Base-by-base conservation (phyloP, 78 protist species). In the Tieghemostelium lacteum region DNA sequence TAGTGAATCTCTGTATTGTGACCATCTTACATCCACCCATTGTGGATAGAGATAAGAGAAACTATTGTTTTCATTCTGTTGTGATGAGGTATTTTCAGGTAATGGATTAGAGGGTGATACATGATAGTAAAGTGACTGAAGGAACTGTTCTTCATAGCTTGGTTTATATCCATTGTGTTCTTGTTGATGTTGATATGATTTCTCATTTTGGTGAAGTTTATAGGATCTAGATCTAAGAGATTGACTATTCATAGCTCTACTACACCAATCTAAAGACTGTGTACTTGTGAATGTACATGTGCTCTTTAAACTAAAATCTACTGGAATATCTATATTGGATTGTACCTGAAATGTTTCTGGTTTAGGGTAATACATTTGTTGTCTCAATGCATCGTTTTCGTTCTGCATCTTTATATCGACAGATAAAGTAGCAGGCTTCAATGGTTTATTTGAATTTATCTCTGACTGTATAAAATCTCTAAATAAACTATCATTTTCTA, bases 221-320 rank as follows among this genome's bases (percentile, higher is more conserved):
- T 14, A 39, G n/a, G 76, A 49, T 24, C 20, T 28, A 20, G 62
- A 42, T 10, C 42, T 3, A 22, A 29, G 1, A 29, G 76, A 70
- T 50, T 28, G 22, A 7, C 40, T 50, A n/a, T 20, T 17, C 19
- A 14, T 36, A 7, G 76, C 52, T 29, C 62, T 12, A 50, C 64
- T 22, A 31, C 76, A 70, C 76, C 76, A 70, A 29, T 70, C 76
- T 22, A 70, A 70, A 49, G 76, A 16, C 0, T 29, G 29, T 2
- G 50, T n/a, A 14, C 78, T 57, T 36, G 62, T 61, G 22, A 83
- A 45, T 42, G 65, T 49, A 20, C 57, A 29, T 14, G 39, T 40
- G 20, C 73, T 52, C 36, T 83, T 83, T 37, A 83, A 31, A 69
- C 89, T 69, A 3, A 54, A 63, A 24, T 83, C 89, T 6, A 69